Conservation (phyloP, 805 yeast genomes). For the Myxozyma neotropica region DNA sequence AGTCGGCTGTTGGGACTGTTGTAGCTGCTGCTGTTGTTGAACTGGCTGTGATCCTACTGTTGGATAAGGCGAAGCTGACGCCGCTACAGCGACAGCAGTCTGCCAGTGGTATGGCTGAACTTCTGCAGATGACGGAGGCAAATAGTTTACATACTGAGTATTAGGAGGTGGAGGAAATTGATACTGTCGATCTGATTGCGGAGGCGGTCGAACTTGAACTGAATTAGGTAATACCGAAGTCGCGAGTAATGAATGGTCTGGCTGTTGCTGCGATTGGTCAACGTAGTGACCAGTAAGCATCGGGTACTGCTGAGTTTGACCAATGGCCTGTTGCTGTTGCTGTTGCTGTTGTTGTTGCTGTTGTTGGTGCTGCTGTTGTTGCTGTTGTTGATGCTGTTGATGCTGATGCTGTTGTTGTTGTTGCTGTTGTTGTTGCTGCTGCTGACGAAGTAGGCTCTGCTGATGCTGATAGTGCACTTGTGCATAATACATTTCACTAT, state of each 20-base stretch:
- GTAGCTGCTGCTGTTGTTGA: background rate
- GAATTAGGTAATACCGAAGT: too few relatives aligned
- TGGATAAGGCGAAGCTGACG: background rate
- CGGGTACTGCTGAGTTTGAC: background rate
- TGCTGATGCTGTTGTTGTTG: background rate
- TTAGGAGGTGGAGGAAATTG: background rate
- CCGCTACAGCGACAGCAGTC: constrained; percentile 3
- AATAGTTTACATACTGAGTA: background rate
- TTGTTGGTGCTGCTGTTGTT: background rate
- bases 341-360: background rate
- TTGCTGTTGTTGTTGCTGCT: constrained; percentile 1
- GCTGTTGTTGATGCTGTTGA: background rate
- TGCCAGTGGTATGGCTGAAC: constrained; percentile 7
- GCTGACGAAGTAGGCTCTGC: background rate
- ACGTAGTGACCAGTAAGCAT: background rate
- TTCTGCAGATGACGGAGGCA: background rate
- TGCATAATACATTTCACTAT: constrained; percentile 1
- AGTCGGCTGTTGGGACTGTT: background rate
- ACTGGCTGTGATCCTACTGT: background rate
- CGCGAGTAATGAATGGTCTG: background rate
- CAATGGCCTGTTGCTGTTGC: background rate
- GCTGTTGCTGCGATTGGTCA: background rate
- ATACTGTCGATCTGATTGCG: constrained; percentile 7
- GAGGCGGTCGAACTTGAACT: background rate
- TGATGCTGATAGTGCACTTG: constrained; percentile 13